These are phyloP conservation scores for Botrytis paeoniae DNA, from an alignment of 2,329 filamentous ascomycete species.

Conservation along the genomic window DNA sequence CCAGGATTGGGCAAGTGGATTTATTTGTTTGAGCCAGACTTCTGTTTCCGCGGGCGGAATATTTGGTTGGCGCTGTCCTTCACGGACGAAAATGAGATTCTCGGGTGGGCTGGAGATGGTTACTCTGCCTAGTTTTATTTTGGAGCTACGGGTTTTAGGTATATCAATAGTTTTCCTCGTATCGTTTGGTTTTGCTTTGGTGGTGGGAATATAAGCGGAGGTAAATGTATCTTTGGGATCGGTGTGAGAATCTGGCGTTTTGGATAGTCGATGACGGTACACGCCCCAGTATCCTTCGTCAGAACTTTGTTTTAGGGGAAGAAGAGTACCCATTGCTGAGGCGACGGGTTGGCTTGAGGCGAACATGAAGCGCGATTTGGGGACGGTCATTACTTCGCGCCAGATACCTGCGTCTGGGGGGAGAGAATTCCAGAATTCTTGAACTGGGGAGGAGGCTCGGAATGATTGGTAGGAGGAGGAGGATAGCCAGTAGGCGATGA, in stretches of 20 bases:
- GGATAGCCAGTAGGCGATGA: constrained; percentile 25
- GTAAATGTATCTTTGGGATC: constrained; percentile 24
- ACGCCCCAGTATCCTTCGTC: constrained; percentile 29
- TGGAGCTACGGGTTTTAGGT: background rate
- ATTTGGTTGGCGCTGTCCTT: constrained; percentile 25
- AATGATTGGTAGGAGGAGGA: constrained; percentile 32
- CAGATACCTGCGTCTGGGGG: constrained; percentile 27
- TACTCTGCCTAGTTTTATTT: constrained; percentile 12
- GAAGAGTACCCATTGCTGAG: constrained; percentile 23
- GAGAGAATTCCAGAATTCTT: constrained; percentile 25
- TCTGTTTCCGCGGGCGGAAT: constrained; percentile 23
- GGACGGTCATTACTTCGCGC: constrained; percentile 28
- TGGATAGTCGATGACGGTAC: constrained; percentile 26
- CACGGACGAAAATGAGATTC: constrained; percentile 26
- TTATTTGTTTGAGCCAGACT: constrained; percentile 22
- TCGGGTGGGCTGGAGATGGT: constrained; percentile 22
- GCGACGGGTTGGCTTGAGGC: constrained; percentile 22
- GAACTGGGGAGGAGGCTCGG: constrained; percentile 4
- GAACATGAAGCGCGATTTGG: constrained; percentile 25
- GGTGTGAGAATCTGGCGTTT: constrained; percentile 23
- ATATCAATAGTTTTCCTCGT: constrained; percentile 9
- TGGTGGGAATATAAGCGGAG: constrained; percentile 21
- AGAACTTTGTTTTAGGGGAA: constrained; percentile 20
- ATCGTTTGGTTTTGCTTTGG: constrained; percentile 4
- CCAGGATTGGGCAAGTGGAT: constrained; percentile 24